A percentile compares a stretch with the other conserved stretches of the same genome.
Conservation (phyloP, 495 filamentous ascomycete genomes). For the Lentithecium fluviatile region DNA sequence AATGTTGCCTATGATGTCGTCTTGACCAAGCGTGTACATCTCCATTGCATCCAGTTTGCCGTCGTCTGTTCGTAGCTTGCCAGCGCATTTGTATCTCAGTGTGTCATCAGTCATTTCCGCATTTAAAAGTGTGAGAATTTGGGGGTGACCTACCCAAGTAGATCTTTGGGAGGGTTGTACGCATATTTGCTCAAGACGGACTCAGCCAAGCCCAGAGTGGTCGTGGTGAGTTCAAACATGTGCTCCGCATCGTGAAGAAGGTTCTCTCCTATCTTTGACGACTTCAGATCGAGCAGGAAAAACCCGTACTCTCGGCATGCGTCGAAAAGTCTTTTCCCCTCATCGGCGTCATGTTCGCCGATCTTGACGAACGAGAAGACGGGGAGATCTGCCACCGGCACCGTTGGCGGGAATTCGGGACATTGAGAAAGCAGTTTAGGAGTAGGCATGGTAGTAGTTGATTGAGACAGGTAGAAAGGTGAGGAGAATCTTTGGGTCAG, state of each 20-base stretch:
- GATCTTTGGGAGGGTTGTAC: not conserved
- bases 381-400: constrained; percentile 3
- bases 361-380: not conserved
- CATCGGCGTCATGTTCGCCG: not conserved
- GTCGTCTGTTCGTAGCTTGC: constrained; percentile 7
- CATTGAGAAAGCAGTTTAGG: no score
- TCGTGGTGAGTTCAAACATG: not conserved
- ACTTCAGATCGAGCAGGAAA: constrained; percentile 1
- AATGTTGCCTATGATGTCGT: constrained; percentile 13
- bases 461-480: no score
- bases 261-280: not conserved
- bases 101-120: not conserved
- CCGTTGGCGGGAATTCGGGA: constrained; percentile 2
- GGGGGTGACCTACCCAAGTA: constrained; percentile 2
- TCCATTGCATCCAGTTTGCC: constrained; percentile 18
- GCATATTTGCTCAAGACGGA: not conserved
- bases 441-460: no score
- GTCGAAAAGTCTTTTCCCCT: not conserved
- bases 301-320: constrained; percentile 5
- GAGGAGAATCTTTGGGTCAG: no score
- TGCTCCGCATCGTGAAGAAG: constrained; percentile 1
- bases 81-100: constrained; percentile 16
- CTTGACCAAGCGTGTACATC: constrained; percentile 18
- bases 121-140: not conserved
- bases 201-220: constrained; percentile 2